These are phyloP conservation scores for Suzukiozyma palmioleophila DNA, from an alignment of 1,139 yeast species.

Conservation along the genomic window DNA sequence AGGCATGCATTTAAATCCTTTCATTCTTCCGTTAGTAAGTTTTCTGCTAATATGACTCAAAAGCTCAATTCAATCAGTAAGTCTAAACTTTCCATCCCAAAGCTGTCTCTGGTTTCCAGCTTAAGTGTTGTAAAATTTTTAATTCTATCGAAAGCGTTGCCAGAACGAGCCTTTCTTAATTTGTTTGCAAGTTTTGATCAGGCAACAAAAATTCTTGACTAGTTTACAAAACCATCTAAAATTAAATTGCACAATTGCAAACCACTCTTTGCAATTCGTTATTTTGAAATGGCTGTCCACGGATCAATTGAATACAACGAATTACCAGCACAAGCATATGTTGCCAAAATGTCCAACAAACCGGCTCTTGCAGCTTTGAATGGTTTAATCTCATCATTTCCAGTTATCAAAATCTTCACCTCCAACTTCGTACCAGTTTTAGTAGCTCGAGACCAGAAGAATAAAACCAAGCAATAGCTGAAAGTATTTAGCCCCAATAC, in stretches of 20 bases:
- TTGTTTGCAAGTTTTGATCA: neutral
- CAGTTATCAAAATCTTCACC: slow-evolving; percentile 52
- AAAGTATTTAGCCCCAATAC: neutral
- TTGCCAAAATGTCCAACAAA: slow-evolving; percentile 42
- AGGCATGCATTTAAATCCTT: neutral
- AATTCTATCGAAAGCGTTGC: neutral
- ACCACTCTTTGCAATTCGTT: no score
- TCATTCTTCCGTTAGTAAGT: neutral
- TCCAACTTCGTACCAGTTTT: slow-evolving; percentile 56
- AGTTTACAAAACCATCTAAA: neutral
- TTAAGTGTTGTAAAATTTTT: neutral
- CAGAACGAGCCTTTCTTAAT: neutral
- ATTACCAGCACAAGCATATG: slow-evolving; percentile 41
- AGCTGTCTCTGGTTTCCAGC: neutral
- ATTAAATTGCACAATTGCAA: neutral
- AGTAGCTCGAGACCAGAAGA: slow-evolving; percentile 30
- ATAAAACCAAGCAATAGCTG: slow-evolving; percentile 4
- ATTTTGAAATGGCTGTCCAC: neutral
- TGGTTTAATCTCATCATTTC: slow-evolving; percentile 57
- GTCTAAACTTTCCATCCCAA: neutral
- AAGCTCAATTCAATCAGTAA: neutral
- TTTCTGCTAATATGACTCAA: neutral
- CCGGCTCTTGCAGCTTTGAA: slow-evolving; percentile 60
- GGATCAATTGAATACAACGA: slow-evolving; percentile 15
- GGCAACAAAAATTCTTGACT: neutral